A percentile compares a stretch with the other conserved stretches of the same genome.
phyloP scores from a whole-genome alignment of 208 protist genomes.

The Leishmania aethiopica region DNA sequence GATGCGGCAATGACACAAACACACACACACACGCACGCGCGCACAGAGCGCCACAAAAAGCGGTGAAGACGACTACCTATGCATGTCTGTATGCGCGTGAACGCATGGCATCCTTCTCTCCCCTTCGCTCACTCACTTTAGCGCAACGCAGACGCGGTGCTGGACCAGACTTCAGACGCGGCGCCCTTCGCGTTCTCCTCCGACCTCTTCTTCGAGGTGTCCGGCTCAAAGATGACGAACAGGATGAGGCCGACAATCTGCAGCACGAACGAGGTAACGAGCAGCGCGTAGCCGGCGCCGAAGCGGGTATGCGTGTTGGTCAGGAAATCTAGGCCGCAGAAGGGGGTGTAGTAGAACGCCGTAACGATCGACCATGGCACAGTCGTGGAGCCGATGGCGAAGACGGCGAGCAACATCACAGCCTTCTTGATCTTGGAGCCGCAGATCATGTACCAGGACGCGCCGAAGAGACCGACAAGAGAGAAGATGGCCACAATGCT shows the following conservation, averaged over 20 bases:
- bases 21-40: not conserved
- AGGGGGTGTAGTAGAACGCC: conserved; percentile 55
- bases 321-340: conserved; percentile 50
- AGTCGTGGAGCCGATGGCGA: conserved; percentile 44
- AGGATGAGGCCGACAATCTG: conserved; percentile 49
- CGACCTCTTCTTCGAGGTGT: conserved; percentile 3
- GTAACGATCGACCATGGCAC: conserved; percentile 63
- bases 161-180: conserved; percentile 14
- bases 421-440: conserved; percentile 44
- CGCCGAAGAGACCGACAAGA: conserved; percentile 31
- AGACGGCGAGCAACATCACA: conserved; percentile 32
- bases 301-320: conserved; percentile 34
- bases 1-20: not conserved
- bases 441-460: conserved; percentile 38
- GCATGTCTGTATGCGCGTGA: not conserved
- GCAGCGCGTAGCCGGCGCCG: conserved; percentile 52
- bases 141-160: not conserved
- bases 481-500: conserved; percentile 57
- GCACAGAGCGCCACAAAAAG: not conserved
- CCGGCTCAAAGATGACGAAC: conserved; percentile 51
- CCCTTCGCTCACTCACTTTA: not conserved
- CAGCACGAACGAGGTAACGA: conserved; percentile 48
- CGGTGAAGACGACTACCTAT: not conserved
- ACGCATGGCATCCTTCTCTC: not conserved
- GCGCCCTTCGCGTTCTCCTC: conserved; percentile 1